Evolutionary conservation across 768 basidiomycete genomes (phyloP).

Genomic region (Nidularia sp.): DNA sequence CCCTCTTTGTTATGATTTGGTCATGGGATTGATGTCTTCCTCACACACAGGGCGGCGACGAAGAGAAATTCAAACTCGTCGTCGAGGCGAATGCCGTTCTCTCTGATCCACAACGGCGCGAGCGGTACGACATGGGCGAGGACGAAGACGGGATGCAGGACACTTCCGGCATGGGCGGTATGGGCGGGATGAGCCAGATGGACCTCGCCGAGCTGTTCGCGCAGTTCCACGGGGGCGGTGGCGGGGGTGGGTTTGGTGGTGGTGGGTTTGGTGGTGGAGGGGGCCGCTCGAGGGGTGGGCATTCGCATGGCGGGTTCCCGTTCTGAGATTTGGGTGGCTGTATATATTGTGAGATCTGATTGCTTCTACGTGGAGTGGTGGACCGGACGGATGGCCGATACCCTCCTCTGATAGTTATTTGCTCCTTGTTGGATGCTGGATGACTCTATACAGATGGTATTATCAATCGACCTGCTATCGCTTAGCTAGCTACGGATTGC

Average conservation of each 20-base stretch:
- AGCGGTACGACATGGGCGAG: conserved; percentile 79
- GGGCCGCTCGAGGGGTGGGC: conserved; percentile 13
- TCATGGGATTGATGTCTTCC: too few species aligned
- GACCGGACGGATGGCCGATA: too few species aligned
- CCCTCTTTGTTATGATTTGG: neutral
- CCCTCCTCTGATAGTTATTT: too few species aligned
- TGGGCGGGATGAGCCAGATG: conserved; percentile 36
- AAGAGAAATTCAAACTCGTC: conserved; percentile 93
- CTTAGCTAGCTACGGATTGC: too few species aligned
- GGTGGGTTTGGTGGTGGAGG: conserved; percentile 20
- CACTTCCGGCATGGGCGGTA: conserved; percentile 34
- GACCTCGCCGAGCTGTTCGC: conserved; percentile 65
- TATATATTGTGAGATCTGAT: too few species aligned
- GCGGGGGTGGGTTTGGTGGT: conserved; percentile 22
- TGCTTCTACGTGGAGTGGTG: too few species aligned
- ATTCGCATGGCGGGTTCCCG: conserved; percentile 27
- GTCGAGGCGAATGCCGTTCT: conserved; percentile 80
- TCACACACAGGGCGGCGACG: conserved; percentile 73
- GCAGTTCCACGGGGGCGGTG: conserved; percentile 47
- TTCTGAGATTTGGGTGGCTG: conserved; percentile 12
- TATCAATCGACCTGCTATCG: too few species aligned
- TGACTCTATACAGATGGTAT: too few species aligned
- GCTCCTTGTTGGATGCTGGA: too few species aligned
- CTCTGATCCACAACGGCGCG: conserved; percentile 67
- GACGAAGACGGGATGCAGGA: conserved; percentile 68